Evolutionary conservation across 2,329 filamentous ascomycete genomes (phyloP).

Genomic region (Claviceps capensis): DNA sequence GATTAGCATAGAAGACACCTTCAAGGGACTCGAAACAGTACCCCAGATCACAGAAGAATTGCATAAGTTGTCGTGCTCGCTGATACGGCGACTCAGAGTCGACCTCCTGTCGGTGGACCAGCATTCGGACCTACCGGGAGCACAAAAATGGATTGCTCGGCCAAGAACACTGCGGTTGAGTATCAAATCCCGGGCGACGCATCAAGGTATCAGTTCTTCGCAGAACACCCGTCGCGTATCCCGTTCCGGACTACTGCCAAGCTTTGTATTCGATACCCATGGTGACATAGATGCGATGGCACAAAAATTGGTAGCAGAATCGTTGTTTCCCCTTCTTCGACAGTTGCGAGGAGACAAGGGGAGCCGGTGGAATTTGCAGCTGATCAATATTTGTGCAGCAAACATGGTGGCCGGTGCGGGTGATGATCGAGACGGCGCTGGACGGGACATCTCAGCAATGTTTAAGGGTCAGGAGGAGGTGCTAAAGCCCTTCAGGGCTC

Average conservation of each 20-base stretch:
- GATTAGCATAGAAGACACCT: slow-evolving; percentile 92
- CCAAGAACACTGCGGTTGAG: slow-evolving; percentile 74
- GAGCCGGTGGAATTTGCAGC: slow-evolving; percentile 61
- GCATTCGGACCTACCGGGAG: slow-evolving; percentile 16
- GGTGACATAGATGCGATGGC: slow-evolving; percentile 46
- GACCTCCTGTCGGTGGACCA: slow-evolving; percentile 52
- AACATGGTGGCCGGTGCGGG: slow-evolving; percentile 58
- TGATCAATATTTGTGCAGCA: slow-evolving; percentile 77
- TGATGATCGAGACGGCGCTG: slow-evolving; percentile 37
- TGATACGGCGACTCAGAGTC: slow-evolving; percentile 64
- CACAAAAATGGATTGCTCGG: slow-evolving; percentile 56
- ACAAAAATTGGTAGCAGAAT: slow-evolving; percentile 55
- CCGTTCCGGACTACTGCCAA: slow-evolving; percentile 59
- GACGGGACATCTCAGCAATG: slow-evolving; percentile 71
- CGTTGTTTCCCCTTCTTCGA: slow-evolving; percentile 58
- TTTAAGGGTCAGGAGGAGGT: slow-evolving; percentile 61
- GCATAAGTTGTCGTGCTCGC: slow-evolving; percentile 49
- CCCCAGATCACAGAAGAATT: slow-evolving; percentile 55
- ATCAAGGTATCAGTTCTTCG: slow-evolving; percentile 26
- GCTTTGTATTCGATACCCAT: slow-evolving; percentile 54
- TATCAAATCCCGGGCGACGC: slow-evolving; percentile 43
- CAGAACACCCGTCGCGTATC: slow-evolving; percentile 59
- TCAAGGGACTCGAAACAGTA: slow-evolving; percentile 53
- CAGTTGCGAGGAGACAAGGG: slow-evolving; percentile 55
- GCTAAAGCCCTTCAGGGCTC: slow-evolving; percentile 50